Base-by-base conservation (phyloP, 116 monocot species). In the Iris pallida region DNA sequence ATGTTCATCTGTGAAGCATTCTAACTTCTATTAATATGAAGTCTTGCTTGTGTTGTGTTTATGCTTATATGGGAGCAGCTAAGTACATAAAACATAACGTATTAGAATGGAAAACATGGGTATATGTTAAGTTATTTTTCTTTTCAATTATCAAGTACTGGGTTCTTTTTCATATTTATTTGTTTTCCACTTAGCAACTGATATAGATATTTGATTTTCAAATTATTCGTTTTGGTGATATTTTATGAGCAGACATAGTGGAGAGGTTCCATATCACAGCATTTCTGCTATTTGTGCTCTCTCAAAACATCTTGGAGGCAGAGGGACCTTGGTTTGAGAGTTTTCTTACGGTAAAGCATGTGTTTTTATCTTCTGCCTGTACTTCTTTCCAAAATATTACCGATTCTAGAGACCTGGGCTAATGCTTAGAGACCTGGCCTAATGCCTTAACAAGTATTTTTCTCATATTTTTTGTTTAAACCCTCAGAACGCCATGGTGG, bases 231-330 rank as follows among this genome's bases (percentile, higher is more conserved):
- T 61, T 63, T 66, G 4, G 4, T 59, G 57, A n/a, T 57, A 47
- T 47, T 19, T 64, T 71, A 60, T 80, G 53, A 51, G 18, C 92
- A 96, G 96, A 96, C 69, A 83, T 92, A 48, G 75, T 92, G 4
- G 96, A 96, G 79, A 87, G 92, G 42, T 96, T 96, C 75, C 92
- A 96, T 55, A 96, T 96, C 57, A 87, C 87, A 30, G 85, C 92
- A 14, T 96, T 92, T 82, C 66, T 96, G 40, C 45, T 96, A 60
- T 96, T 96, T 92, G 92, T 96, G 43, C 77, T 96, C 18, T 87
- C 92, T 79, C 96, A 96, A 78, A 96, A 96, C 89, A 87, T 96
- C 66, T 79, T 96, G 63, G 96, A 96, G 77, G 89, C 96, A 40
- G 96, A 96, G 64, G 96, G 85, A 66, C 81, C 87, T 52, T 96